Evolutionary conservation across 2,329 filamentous ascomycete genomes (phyloP).

Genomic region (Phialophora tarda): DNA sequence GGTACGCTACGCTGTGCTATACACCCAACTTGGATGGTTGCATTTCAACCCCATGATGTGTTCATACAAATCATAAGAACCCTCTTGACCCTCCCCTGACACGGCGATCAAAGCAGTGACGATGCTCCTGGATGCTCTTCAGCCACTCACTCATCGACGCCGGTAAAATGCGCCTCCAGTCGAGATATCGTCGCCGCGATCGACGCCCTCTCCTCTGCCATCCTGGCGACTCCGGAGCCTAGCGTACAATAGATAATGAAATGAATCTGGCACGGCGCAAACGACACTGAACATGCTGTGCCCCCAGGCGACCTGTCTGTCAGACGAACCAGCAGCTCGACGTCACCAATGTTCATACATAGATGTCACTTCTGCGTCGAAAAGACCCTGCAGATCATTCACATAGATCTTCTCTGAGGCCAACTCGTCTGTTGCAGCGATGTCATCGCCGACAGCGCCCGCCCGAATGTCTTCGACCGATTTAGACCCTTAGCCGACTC

Average conservation of each 20-base stretch:
- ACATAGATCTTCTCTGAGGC: not conserved
- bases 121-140: not conserved
- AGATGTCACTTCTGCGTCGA: not conserved
- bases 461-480: not conserved
- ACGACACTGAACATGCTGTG: not conserved
- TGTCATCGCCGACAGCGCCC: not conserved
- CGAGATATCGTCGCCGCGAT: not conserved
- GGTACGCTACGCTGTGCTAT: not conserved
- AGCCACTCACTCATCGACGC: not conserved
- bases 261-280: not conserved
- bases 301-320: not conserved
- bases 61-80: conserved; percentile 1
- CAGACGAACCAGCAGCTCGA: not conserved
- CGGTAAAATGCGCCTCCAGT: not conserved
- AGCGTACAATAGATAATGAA: not conserved
- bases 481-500: conserved; percentile 28
- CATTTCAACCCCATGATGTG: not conserved
- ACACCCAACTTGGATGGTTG: not conserved
- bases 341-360: not conserved
- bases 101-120: not conserved
- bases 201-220: not conserved
- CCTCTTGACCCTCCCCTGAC: not conserved
- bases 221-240: not conserved
- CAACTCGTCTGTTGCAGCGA: not conserved
- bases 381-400: not conserved